phyloP scores from a whole-genome alignment of 495 filamentous ascomycete genomes.

The Jackrogersella minutella region DNA sequence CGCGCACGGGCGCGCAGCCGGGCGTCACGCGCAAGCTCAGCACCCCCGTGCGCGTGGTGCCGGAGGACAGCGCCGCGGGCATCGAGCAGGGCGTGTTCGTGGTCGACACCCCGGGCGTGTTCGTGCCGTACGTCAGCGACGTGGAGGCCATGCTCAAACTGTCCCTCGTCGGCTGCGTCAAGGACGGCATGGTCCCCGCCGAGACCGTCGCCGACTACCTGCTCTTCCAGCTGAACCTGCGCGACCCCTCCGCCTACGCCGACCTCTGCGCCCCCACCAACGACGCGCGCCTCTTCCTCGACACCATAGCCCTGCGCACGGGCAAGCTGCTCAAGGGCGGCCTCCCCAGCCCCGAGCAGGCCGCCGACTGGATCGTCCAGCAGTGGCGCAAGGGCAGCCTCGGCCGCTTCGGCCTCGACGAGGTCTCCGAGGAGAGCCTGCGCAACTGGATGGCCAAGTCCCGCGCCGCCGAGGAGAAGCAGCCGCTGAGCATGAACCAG shows the following conservation, averaged over 20 bases:
- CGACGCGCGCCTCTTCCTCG: conserved; percentile 73
- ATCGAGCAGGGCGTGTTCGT: conserved; percentile 54
- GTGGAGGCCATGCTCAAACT: conserved; percentile 91
- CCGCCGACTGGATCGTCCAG: conserved; percentile 85
- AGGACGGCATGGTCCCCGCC: conserved; percentile 81
- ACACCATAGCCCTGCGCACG: conserved; percentile 71
- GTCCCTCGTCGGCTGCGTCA: conserved; percentile 87
- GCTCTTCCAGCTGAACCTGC: conserved; percentile 80
- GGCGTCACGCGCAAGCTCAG: conserved; percentile 88
- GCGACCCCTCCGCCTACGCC: conserved; percentile 63
- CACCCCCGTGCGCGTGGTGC: conserved; percentile 78
- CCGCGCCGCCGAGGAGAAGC: conserved; percentile 46
- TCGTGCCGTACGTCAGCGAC: conserved; percentile 87
- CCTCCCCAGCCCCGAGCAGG: conserved; percentile 70
- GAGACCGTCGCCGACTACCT: conserved; percentile 87
- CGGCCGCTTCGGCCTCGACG: conserved; percentile 82
- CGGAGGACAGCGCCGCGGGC: conserved; percentile 40
- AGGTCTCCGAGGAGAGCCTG: conserved; percentile 67
- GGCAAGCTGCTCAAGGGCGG: conserved; percentile 82
- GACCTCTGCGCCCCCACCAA: conserved; percentile 80
- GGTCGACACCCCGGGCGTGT: conserved; percentile 77
- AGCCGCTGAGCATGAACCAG: conserved; percentile 53
- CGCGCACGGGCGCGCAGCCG: conserved; percentile 83
- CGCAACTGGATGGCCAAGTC: conserved; percentile 25
- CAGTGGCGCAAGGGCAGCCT: conserved; percentile 81